These are phyloP conservation scores for Populus deltoides DNA, from an alignment of 345 rosid genomes.

Conservation along the genomic window DNA sequence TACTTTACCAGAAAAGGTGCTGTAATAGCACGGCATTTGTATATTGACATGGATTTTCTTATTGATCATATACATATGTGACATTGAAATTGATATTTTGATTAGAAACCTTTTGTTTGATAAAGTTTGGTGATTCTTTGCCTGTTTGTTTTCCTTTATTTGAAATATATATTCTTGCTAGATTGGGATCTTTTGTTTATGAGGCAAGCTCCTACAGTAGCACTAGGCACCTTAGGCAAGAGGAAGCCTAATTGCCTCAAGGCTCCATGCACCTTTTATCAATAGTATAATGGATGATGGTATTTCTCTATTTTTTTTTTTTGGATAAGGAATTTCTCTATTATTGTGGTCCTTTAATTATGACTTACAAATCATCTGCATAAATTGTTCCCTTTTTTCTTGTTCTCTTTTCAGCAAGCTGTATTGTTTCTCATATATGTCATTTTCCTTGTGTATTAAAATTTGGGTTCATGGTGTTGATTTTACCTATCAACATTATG, in stretches of 20 bases:
- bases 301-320: neutral
- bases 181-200: neutral
- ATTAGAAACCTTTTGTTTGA: neutral
- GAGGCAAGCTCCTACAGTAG: neutral
- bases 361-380: no score
- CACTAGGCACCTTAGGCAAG: neutral
- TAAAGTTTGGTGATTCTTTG: neutral
- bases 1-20: neutral
- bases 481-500: neutral
- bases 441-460: conserved; percentile 1
- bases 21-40: neutral
- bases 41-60: neutral
- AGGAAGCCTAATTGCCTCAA: neutral
- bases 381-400: neutral
- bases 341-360: no score
- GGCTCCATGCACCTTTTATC: neutral
- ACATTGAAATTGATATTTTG: neutral
- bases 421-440: neutral
- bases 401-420: neutral
- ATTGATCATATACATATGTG: neutral
- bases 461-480: conserved; percentile 1
- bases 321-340: no score
- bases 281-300: neutral
- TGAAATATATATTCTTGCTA: neutral
- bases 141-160: neutral